phyloP scores from a whole-genome alignment of 2,329 filamentous ascomycete genomes.

The Colletotrichum chlorophyti region DNA sequence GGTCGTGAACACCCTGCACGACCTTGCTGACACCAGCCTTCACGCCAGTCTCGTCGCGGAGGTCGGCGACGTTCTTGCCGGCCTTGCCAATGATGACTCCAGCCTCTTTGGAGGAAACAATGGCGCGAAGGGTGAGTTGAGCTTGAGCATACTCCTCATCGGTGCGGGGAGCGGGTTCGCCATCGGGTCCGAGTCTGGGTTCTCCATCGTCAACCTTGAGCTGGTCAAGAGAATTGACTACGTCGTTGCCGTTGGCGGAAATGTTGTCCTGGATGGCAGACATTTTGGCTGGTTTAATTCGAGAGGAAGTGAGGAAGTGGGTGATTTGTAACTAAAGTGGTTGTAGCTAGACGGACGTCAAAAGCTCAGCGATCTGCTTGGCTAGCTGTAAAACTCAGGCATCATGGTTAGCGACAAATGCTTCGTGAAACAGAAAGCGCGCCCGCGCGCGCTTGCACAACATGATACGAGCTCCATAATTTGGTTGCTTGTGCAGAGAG shows the following conservation, averaged over 20 bases:
- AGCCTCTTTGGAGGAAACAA: conserved; percentile 98
- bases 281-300: conserved; percentile 55
- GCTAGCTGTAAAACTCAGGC: too few relatives aligned
- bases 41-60: conserved; percentile 96
- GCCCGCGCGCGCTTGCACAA: too few relatives aligned
- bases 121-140: conserved; percentile 92
- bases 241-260: conserved; percentile 65
- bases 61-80: conserved; percentile 96
- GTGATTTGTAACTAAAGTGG: not conserved
- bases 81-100: conserved; percentile 99
- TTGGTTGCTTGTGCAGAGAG: too few relatives aligned
- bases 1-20: conserved; percentile 95
- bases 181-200: conserved; percentile 70
- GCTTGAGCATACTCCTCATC: conserved; percentile 96
- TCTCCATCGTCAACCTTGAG: conserved; percentile 70
- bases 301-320: conserved; percentile 7
- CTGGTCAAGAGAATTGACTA: conserved; percentile 68
- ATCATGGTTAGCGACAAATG: too few relatives aligned
- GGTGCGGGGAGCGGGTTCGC: conserved; percentile 83
- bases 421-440: too few relatives aligned
- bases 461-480: too few relatives aligned
- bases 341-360: too few relatives aligned
- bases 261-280: conserved; percentile 66
- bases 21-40: conserved; percentile 99
- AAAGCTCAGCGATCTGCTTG: too few relatives aligned